phyloP scores from a whole-genome alignment of 177 flowering plant species.

The Vitis hybrid region DNA sequence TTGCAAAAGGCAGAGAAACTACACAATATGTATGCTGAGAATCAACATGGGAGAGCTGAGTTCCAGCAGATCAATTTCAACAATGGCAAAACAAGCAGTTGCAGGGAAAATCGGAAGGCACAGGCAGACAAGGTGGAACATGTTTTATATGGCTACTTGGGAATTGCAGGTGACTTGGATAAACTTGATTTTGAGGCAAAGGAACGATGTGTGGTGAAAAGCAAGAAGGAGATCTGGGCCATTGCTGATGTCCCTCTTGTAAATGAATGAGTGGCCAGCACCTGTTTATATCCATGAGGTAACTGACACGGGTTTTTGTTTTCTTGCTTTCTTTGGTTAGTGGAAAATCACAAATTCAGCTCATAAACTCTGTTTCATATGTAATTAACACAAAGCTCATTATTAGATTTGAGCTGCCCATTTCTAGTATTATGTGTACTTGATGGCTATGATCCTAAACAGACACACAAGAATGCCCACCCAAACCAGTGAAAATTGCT shows the following conservation, averaged over 20 bases:
- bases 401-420: neutral
- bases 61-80: too few species aligned
- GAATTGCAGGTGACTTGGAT: slow-evolving; percentile 59
- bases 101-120: too few species aligned
- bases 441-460: neutral
- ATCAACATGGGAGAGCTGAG: slow-evolving; percentile 44
- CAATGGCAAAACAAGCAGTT: too few species aligned
- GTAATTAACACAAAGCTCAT: neutral
- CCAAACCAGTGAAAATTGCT: too few species aligned
- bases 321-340: too few species aligned
- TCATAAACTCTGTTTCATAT: neutral
- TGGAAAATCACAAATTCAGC: too few species aligned
- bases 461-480: too few species aligned
- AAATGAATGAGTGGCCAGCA: neutral
- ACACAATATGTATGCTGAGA: slow-evolving; percentile 43
- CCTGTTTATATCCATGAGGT: neutral
- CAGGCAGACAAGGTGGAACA: too few species aligned
- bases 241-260: slow-evolving; percentile 45
- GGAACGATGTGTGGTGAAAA: slow-evolving; percentile 47
- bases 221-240: slow-evolving; percentile 68
- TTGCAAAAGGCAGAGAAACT: slow-evolving; percentile 67
- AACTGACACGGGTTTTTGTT: too few species aligned
- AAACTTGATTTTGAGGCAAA: slow-evolving; percentile 56
- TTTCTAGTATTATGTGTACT: neutral
- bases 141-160: slow-evolving; percentile 46